Percentiles rank a stretch among this genome's conserved stretches.
phyloP scores from a whole-genome alignment of 768 basidiomycete genomes.

The Mycena albidolilacea region DNA sequence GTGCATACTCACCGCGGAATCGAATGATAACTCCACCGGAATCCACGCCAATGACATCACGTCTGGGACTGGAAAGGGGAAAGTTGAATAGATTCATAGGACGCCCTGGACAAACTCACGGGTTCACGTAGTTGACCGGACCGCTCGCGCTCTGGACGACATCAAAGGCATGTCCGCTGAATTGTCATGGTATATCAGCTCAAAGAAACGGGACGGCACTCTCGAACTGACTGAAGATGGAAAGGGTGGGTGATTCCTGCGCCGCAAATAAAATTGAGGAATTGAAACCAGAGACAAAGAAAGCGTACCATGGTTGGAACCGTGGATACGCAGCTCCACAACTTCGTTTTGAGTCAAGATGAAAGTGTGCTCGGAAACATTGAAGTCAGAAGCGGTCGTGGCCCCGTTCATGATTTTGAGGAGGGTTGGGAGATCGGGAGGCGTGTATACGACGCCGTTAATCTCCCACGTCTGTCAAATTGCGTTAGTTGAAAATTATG shows the following conservation, averaged over 20 bases:
- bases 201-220: neutral
- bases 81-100: neutral
- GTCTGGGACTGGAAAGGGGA: conserved; percentile 37
- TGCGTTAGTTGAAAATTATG: neutral
- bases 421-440: conserved; percentile 43
- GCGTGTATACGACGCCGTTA: conserved; percentile 41
- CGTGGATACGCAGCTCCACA: conserved; percentile 45
- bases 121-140: conserved; percentile 42
- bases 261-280: neutral
- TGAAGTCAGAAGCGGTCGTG: conserved; percentile 36
- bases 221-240: conserved; percentile 32
- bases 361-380: conserved; percentile 41
- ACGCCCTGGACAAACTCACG: conserved; percentile 5
- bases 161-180: conserved; percentile 47
- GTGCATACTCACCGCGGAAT: conserved; percentile 10
- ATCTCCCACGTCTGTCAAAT: conserved; percentile 35
- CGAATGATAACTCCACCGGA: conserved; percentile 19
- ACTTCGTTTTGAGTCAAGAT: conserved; percentile 39
- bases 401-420: conserved; percentile 44
- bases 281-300: neutral
- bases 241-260: conserved; percentile 25
- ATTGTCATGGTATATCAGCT: neutral
- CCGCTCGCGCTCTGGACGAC: conserved; percentile 42
- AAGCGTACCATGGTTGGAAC: conserved; percentile 41
- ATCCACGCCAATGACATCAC: conserved; percentile 43